Conservation (phyloP, 1,284 basidiomycete genomes). For the Papiliotrema terrestris region DNA sequence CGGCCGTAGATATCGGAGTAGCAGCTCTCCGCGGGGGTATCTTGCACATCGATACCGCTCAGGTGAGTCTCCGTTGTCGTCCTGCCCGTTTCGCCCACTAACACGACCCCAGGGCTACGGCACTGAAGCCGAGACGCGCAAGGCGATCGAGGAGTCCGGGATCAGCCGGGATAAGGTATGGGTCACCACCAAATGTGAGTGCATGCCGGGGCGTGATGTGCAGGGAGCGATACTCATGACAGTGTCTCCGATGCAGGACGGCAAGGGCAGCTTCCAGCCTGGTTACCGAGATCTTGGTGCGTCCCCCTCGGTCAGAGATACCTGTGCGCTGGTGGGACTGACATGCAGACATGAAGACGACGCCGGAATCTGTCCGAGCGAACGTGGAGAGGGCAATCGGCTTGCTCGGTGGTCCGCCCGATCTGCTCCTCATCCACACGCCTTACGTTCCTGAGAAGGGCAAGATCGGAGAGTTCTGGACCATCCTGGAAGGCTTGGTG, state of each 20-base stretch:
- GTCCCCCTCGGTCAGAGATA: too few species aligned
- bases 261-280: too few species aligned
- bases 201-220: background rate
- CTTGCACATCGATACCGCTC: conserved; percentile 7
- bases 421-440: conserved; percentile 32
- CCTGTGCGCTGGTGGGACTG: background rate
- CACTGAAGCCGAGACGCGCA: conserved; percentile 47
- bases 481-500: conserved; percentile 32
- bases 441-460: conserved; percentile 23
- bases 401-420: conserved; percentile 17
- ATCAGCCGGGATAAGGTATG: conserved; percentile 45
- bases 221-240: background rate
- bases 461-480: conserved; percentile 25
- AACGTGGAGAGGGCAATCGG: conserved; percentile 14
- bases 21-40: background rate
- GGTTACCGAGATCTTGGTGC: too few species aligned
- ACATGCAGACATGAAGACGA: conserved; percentile 1
- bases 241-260: background rate
- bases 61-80: conserved; percentile 15
- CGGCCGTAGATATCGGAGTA: background rate
- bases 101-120: conserved; percentile 10
- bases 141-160: conserved; percentile 46
- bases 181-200: conserved; percentile 15
- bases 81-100: background rate
- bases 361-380: conserved; percentile 5